These are phyloP conservation scores for Graphilbum sp. DNA, from an alignment of 2,329 filamentous ascomycete species.

Conservation along the genomic window DNA sequence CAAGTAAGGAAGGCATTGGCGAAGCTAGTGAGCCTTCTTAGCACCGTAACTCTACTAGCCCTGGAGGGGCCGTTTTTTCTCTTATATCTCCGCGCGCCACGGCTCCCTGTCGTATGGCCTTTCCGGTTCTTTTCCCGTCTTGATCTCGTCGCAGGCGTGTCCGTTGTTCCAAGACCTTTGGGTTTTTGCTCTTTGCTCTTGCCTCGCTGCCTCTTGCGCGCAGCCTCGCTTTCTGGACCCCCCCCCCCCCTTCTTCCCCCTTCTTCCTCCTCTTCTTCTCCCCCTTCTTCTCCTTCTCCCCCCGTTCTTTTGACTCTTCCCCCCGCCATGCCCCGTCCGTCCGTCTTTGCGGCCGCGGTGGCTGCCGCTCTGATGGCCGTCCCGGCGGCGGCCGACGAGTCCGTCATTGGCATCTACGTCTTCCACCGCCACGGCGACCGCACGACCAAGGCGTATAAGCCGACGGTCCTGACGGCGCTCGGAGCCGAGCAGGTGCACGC, in stretches of 20 bases:
- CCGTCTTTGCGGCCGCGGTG: neutral
- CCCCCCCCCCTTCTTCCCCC: neutral
- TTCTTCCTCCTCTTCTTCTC: neutral
- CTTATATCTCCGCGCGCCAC: too few species aligned
- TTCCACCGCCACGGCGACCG: constrained; percentile 86
- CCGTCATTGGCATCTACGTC: constrained; percentile 66
- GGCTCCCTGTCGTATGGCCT: too few species aligned
- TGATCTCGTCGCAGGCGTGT: too few species aligned
- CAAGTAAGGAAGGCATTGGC: too few species aligned
- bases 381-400: constrained; percentile 32
- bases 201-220: too few species aligned
- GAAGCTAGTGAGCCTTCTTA: too few species aligned
- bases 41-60: too few species aligned
- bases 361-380: constrained; percentile 3
- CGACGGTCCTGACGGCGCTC: constrained; percentile 59
- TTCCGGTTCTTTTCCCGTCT: too few species aligned
- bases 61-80: too few species aligned
- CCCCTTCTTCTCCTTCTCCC: neutral
- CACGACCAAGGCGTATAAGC: constrained; percentile 57
- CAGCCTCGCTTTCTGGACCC: too few species aligned
- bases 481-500: constrained; percentile 61
- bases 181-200: too few species aligned
- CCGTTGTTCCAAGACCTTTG: too few species aligned
- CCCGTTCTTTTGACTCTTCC: neutral
- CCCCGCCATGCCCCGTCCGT: neutral